Conservation (phyloP, 2,329 filamentous ascomycete species). For the Paraphaeosphaeria minitans region DNA sequence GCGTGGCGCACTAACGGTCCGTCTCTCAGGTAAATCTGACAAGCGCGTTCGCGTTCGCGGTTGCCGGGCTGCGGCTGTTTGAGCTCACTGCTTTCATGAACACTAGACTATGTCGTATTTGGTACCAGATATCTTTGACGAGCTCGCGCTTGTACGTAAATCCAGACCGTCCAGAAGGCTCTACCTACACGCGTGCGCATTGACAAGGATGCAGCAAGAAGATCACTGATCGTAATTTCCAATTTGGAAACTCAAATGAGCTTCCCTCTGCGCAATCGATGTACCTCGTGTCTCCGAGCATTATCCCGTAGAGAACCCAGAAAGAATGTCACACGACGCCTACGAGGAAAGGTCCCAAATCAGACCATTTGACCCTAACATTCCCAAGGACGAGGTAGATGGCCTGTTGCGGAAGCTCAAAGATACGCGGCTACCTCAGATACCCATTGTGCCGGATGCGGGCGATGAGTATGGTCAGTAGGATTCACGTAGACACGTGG, state of each 20-base stretch:
- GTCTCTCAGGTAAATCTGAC: too few relatives aligned
- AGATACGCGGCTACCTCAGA: slow-evolving; percentile 39
- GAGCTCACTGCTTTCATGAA: neutral
- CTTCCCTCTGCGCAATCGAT: neutral
- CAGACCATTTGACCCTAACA: slow-evolving; percentile 41
- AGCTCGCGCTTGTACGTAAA: neutral
- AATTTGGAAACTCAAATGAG: neutral
- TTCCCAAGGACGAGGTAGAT: slow-evolving; percentile 43
- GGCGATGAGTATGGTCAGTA: slow-evolving; percentile 40
- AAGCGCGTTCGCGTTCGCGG: too few relatives aligned
- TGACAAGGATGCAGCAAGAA: neutral
- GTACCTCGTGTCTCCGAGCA: neutral
- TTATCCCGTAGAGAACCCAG: neutral
- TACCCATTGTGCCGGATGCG: slow-evolving; percentile 44
- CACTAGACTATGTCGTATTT: too few relatives aligned
- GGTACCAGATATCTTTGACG: neutral
- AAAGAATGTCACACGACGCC: neutral
- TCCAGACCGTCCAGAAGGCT: neutral
- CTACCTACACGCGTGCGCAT: too few relatives aligned
- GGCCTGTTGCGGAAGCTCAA: slow-evolving; percentile 44
- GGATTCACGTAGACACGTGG: neutral
- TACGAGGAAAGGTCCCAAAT: slow-evolving; percentile 25
- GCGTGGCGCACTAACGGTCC: too few relatives aligned
- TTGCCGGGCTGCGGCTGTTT: neutral
- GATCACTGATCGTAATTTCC: neutral